These are phyloP conservation scores for Rhizopogon vinicolor DNA, from an alignment of 768 basidiomycete species.

Conservation along the genomic window DNA sequence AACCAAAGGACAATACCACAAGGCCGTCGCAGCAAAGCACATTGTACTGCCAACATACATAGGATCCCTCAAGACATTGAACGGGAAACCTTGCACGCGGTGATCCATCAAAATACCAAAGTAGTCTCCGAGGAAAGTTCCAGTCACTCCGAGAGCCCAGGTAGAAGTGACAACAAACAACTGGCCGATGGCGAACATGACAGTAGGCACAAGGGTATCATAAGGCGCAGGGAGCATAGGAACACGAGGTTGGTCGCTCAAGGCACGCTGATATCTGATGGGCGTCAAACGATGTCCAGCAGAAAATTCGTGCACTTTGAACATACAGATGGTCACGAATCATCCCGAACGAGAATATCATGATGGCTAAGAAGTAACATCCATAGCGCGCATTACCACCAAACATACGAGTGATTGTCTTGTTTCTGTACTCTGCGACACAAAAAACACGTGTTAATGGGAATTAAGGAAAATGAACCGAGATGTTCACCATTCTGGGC, in stretches of 20 bases:
- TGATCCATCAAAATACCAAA: slow-evolving; percentile 86
- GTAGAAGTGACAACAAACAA: slow-evolving; percentile 85
- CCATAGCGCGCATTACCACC: slow-evolving; percentile 69
- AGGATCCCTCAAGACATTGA: slow-evolving; percentile 87
- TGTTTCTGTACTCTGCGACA: slow-evolving; percentile 68
- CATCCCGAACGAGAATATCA: slow-evolving; percentile 85
- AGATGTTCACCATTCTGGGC: slow-evolving; percentile 76
- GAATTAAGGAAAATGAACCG: background rate
- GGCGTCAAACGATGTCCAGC: background rate
- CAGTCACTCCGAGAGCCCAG: slow-evolving; percentile 88
- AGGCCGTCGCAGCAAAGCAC: slow-evolving; percentile 79
- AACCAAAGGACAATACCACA: slow-evolving; percentile 58
- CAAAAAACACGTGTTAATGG: background rate
- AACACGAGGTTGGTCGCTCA: slow-evolving; percentile 68
- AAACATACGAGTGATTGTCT: slow-evolving; percentile 81
- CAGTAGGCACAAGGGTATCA: slow-evolving; percentile 53
- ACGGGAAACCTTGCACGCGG: slow-evolving; percentile 94
- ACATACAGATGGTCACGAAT: slow-evolving; percentile 83
- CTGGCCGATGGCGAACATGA: slow-evolving; percentile 69
- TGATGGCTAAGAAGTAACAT: slow-evolving; percentile 80
- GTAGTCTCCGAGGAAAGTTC: slow-evolving; percentile 85
- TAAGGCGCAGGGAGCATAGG: slow-evolving; percentile 64
- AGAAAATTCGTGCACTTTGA: background rate
- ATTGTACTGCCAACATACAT: slow-evolving; percentile 98
- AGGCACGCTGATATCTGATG: slow-evolving; percentile 67